A percentile compares a stretch with the other conserved stretches of the same genome.
phyloP scores from a whole-genome alignment of 1,284 basidiomycete genomes.

The Moesziomyces aphidis region DNA sequence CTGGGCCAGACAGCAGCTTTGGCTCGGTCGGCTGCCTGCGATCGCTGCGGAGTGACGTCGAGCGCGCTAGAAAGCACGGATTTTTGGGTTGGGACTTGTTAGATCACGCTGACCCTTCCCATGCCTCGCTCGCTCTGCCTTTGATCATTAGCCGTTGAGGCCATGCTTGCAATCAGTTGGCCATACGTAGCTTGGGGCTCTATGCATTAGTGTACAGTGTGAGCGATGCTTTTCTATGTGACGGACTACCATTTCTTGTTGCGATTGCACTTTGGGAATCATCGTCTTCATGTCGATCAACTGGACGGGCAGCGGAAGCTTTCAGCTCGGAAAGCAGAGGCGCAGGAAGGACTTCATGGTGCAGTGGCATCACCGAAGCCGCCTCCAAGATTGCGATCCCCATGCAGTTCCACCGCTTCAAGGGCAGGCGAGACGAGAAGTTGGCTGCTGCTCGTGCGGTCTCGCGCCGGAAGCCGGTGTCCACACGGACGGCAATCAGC shows the following conservation, averaged over 20 bases:
- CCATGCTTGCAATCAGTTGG: too few species aligned
- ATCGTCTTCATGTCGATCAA: constrained; percentile 35
- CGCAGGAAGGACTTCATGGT: constrained; percentile 6
- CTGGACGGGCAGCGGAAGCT: constrained; percentile 48
- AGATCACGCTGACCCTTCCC: background rate
- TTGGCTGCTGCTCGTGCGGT: background rate
- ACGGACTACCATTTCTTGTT: background rate
- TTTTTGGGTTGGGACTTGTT: background rate
- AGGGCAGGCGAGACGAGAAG: background rate
- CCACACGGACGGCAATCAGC: background rate
- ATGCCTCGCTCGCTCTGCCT: too few species aligned
- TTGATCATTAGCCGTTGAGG: too few species aligned
- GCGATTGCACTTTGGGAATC: background rate
- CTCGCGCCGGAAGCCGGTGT: background rate
- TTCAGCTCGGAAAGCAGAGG: constrained; percentile 12
- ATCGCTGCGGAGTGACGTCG: constrained; percentile 46
- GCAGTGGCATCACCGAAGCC: constrained; percentile 3
- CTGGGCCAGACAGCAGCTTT: background rate
- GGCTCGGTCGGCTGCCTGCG: constrained; percentile 1
- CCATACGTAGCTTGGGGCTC: too few species aligned
- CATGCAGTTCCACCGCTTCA: background rate
- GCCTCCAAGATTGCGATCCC: background rate
- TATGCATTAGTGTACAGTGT: too few species aligned
- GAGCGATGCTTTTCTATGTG: too few species aligned
- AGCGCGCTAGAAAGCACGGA: background rate